phyloP scores from a whole-genome alignment of 2,329 filamentous ascomycete species.

The Fusarium nanum region DNA sequence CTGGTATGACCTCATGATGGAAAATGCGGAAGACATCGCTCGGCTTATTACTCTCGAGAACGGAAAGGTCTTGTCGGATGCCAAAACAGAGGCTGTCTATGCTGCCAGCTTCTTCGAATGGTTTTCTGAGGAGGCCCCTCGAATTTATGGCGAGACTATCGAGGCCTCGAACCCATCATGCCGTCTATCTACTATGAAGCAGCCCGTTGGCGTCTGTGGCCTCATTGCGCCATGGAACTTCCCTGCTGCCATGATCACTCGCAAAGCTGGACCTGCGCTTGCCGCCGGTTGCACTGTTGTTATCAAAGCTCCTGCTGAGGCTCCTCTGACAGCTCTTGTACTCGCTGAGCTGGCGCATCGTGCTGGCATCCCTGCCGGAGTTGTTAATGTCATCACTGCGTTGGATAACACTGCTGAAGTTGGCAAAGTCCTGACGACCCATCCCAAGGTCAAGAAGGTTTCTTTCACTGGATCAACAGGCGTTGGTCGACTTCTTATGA shows the following conservation, averaged over 20 bases:
- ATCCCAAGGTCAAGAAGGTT: constrained; percentile 69
- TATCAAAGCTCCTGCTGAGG: constrained; percentile 88
- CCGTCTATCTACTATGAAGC: constrained; percentile 54
- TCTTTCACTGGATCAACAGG: constrained; percentile 75
- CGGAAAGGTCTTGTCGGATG: constrained; percentile 74
- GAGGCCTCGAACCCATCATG: constrained; percentile 69
- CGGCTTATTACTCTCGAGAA: constrained; percentile 78
- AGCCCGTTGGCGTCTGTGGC: constrained; percentile 52
- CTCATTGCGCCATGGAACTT: constrained; percentile 66
- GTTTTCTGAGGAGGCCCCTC: constrained; percentile 73
- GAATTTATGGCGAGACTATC: constrained; percentile 59
- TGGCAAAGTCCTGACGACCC: constrained; percentile 65
- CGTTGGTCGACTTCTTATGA: constrained; percentile 68
- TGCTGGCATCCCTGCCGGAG: constrained; percentile 87
- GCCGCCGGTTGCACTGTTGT: constrained; percentile 83
- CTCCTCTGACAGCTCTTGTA: constrained; percentile 87
- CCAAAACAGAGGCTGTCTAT: constrained; percentile 67
- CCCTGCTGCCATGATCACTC: constrained; percentile 63
- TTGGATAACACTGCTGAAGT: constrained; percentile 81
- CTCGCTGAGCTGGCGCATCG: constrained; percentile 84
- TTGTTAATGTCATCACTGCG: constrained; percentile 86
- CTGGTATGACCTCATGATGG: constrained; percentile 75
- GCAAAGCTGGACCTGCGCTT: constrained; percentile 64
- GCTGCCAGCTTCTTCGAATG: constrained; percentile 72
- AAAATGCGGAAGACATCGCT: constrained; percentile 74